Base-by-base conservation (phyloP, 257 asterid species). In the Fraxinus pennsylvanica region DNA sequence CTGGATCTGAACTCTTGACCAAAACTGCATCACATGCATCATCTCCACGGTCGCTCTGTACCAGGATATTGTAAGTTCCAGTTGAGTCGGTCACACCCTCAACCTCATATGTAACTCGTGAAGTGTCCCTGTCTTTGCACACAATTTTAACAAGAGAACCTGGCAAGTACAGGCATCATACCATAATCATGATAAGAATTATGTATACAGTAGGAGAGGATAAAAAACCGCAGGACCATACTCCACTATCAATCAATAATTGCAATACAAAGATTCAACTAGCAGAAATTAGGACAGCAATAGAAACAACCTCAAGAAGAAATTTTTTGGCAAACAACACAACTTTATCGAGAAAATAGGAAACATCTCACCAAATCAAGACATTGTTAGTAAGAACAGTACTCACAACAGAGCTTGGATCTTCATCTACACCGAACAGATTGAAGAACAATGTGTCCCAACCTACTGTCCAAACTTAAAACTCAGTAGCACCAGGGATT, bases 1-100 rank as follows among this genome's bases (percentile, higher is more conserved):
- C 85, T 0, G 82, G 77, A 73, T 87, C 81, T 0, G 84, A 12
- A 47, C 92, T 87, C 84, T 84, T 84, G 36, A 88, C 88, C 52
- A 87, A 70, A 21, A 82, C 39, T 0, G 81, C 85, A 4, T 90
- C 85, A 9, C 92, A 90, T 0, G 3, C 8, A 36, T 88, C 89
- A 1, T 83, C 85, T 0, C 86, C 86, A n/a, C 79, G 83, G 73
- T 88, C 94, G 0, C 68, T 68, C 2, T 80, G 52, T 9, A 90
- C 86, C 19, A 71, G 2, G 32, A 82, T 39, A 0, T 9, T 36
- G 86, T 83, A 90, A 0, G 66, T 21, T 52, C 94, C 94, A 13
- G 63, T 43, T 0, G 78, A 22, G 73, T 81, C 81, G 15, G 89
- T 90, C 71, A 72, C 83, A 0, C 78, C 86, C 13, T 76, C 75